Conservation (phyloP, 2,329 filamentous ascomycete genomes). For the Trichoderma pleuroti region DNA sequence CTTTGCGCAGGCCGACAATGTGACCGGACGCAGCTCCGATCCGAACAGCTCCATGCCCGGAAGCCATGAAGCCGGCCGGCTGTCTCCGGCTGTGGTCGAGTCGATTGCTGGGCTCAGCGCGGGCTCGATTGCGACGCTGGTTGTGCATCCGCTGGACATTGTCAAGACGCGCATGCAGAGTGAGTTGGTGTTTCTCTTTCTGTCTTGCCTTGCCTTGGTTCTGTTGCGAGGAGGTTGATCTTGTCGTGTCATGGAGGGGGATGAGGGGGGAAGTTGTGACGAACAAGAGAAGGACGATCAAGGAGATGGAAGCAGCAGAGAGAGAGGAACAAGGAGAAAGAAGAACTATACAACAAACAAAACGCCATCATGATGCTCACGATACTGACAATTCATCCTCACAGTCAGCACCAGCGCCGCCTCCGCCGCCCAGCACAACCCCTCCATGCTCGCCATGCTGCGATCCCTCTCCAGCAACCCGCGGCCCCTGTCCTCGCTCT, state of each 20-base stretch:
- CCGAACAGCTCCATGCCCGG: constrained; percentile 43
- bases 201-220: background rate
- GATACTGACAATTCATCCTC: constrained; percentile 7
- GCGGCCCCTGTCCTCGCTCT: constrained; percentile 66
- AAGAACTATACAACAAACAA: background rate
- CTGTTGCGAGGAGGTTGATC: background rate
- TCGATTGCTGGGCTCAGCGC: constrained; percentile 86
- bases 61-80: constrained; percentile 49
- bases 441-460: constrained; percentile 52
- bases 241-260: background rate
- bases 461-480: constrained; percentile 48
- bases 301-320: background rate
- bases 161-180: constrained; percentile 95
- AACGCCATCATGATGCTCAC: background rate
- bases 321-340: background rate
- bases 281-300: background rate
- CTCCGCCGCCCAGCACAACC: constrained; percentile 36
- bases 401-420: constrained; percentile 50
- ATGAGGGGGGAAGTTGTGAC: background rate
- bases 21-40: constrained; percentile 23
- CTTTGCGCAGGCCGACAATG: constrained; percentile 22
- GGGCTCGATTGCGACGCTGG: constrained; percentile 79
- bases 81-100: constrained; percentile 78
- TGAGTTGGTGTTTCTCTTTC: constrained; percentile 34
- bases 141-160: constrained; percentile 88